phyloP scores from a whole-genome alignment of 192 early-diverging fungal species.

The Entomortierella parvispora region DNA sequence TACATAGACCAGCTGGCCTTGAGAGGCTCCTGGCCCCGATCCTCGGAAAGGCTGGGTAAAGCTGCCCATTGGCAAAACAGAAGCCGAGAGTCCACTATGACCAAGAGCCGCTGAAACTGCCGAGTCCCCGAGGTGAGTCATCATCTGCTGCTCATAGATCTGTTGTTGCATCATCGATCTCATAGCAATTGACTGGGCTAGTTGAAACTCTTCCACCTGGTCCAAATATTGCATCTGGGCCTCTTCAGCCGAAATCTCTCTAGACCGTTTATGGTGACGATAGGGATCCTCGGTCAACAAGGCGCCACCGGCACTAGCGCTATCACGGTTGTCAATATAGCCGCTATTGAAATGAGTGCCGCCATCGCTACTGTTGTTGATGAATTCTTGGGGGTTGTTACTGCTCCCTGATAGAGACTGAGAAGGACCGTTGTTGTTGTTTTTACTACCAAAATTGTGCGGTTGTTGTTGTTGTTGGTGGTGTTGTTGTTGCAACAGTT shows the following conservation, averaged over 20 bases:
- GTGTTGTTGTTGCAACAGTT: too few species aligned
- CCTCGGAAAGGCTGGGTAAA: too few species aligned
- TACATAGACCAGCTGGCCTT: not conserved
- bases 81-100: not conserved
- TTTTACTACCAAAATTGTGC: too few species aligned
- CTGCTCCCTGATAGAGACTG: not conserved
- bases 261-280: slow-evolving; percentile 8
- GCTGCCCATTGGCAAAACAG: not conserved
- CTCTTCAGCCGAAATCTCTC: slow-evolving; percentile 40
- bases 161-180: slow-evolving; percentile 30
- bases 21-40: too few species aligned
- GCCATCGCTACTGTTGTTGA: not conserved
- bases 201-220: slow-evolving; percentile 44
- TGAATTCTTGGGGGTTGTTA: not conserved
- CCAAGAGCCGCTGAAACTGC: too few species aligned
- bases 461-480: too few species aligned
- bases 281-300: too few species aligned
- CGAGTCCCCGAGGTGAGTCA: not conserved
- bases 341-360: not conserved
- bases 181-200: slow-evolving; percentile 41
- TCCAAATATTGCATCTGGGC: slow-evolving; percentile 36
- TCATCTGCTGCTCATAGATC: slow-evolving; percentile 6
- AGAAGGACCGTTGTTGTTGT: too few species aligned
- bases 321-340: slow-evolving; percentile 8
- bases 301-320: not conserved